Evolutionary conservation across 768 basidiomycete species (phyloP).

Genomic region (Crassisporium funariophilum): DNA sequence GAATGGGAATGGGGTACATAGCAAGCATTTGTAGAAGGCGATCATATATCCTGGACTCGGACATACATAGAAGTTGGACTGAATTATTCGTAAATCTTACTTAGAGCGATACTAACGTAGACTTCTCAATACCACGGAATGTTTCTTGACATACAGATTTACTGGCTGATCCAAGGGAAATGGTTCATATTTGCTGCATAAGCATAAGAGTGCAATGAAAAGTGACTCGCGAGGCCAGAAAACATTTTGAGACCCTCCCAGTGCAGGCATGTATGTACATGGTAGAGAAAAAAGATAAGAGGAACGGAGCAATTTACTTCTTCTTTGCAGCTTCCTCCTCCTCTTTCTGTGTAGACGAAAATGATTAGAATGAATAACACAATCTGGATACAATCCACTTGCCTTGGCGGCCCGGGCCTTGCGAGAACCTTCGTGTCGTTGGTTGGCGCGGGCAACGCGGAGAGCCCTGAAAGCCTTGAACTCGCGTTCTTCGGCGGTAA

Average conservation of each 20-base stretch:
- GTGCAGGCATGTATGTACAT: constrained; percentile 28
- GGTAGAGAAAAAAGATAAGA: constrained; percentile 26
- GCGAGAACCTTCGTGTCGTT: constrained; percentile 85
- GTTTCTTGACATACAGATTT: no score
- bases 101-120: no score
- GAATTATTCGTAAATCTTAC: constrained; percentile 1
- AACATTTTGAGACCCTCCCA: constrained; percentile 39
- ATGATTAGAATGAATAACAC: constrained; percentile 1
- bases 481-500: constrained; percentile 86
- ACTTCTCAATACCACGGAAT: no score
- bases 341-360: constrained; percentile 58
- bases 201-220: constrained; percentile 35
- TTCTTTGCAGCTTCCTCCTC: constrained; percentile 93
- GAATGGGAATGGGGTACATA: constrained; percentile 11
- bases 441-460: constrained; percentile 78
- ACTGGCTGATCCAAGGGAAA: constrained; percentile 21
- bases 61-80: neutral
- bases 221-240: constrained; percentile 25
- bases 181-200: constrained; percentile 39
- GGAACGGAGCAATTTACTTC: constrained; percentile 56
- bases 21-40: no score
- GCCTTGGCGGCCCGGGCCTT: constrained; percentile 87
- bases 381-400: constrained; percentile 35
- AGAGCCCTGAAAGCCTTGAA: constrained; percentile 90
- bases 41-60: no score